phyloP scores from a whole-genome alignment of 306 rosid species.

The cucumber (Cucumis sativus) region Cucumber_9930_V3 NC_026658.2:6335001-6335500 shows the following conservation, averaged over 20 bases:
- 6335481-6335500: conserved; percentile 5
- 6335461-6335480: conserved; percentile 1
- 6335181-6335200: neutral
- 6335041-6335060: neutral
- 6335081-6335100: neutral
- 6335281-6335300: conserved; percentile 10
- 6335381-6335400: conserved; percentile 16
- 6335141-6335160: neutral
- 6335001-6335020: too few species aligned
- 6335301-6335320: neutral
- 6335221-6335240: conserved; percentile 18
- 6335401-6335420: conserved; percentile 18
- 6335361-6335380: conserved; percentile 33
- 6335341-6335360: conserved; percentile 39
- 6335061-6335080: neutral
- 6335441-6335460: conserved; percentile 15
- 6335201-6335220: conserved; percentile 19
- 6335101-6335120: neutral
- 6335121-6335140: neutral
- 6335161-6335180: neutral
- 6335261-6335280: conserved; percentile 18
- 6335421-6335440: conserved; percentile 7
- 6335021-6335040: too few species aligned
- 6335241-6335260: conserved; percentile 50
- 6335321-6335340: conserved; percentile 26